phyloP scores from a whole-genome alignment of 2,329 filamentous ascomycete genomes.

The Diaporthe velutina region DNA sequence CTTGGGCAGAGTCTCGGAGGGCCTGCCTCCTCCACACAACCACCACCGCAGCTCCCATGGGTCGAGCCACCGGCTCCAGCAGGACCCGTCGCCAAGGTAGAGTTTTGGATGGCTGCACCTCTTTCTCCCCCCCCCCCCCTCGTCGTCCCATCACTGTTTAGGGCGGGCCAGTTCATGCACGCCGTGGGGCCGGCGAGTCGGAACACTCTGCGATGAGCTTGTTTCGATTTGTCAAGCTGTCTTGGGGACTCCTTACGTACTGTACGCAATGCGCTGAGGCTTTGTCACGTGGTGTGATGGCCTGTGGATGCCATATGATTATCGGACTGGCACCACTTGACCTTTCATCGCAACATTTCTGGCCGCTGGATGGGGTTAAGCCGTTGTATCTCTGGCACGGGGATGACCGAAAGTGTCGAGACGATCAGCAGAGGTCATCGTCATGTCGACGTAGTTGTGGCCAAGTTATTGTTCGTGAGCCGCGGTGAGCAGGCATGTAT shows the following conservation, averaged over 20 bases:
- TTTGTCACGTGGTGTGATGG: constrained; percentile 10
- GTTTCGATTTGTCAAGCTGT: constrained; percentile 22
- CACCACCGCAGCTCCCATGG: background rate
- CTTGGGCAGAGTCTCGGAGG: background rate
- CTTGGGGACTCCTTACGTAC: background rate
- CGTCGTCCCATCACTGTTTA: constrained; percentile 3
- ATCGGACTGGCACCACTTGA: constrained; percentile 2
- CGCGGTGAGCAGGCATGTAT: background rate
- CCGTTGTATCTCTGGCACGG: background rate
- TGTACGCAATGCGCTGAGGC: background rate
- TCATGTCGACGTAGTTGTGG: constrained; percentile 7
- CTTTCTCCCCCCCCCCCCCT: too few relatives aligned
- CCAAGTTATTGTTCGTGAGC: background rate
- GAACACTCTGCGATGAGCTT: constrained; percentile 16
- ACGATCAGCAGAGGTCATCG: background rate
- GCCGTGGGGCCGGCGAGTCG: background rate
- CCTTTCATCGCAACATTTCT: constrained; percentile 1
- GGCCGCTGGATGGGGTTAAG: background rate
- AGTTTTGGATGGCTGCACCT: background rate
- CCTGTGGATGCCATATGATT: background rate
- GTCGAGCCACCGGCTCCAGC: constrained; percentile 11
- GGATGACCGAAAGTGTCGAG: background rate
- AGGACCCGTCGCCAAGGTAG: background rate
- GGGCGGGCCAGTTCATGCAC: constrained; percentile 24
- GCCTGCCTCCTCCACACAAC: constrained; percentile 1